Evolutionary conservation across 805 yeast species (phyloP).

Genomic region (Myxozyma lipomycoides): DNA sequence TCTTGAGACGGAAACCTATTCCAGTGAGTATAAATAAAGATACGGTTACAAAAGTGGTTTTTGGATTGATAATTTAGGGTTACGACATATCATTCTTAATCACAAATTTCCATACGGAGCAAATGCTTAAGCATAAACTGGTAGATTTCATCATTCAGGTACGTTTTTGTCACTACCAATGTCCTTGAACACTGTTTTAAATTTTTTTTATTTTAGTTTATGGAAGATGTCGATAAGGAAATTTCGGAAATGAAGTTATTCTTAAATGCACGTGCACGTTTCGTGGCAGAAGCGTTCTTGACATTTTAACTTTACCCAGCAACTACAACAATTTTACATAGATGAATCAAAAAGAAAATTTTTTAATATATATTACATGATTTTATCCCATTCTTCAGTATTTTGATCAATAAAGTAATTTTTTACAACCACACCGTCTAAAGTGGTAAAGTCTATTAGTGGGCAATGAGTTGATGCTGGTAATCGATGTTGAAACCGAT

Average conservation of each 20-base stretch:
- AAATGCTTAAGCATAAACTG: conserved; percentile 89
- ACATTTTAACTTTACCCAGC: conserved; percentile 45
- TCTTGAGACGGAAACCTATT: conserved; percentile 78
- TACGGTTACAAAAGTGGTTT: not conserved
- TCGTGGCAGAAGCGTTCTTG: conserved; percentile 92
- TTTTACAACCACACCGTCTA: not conserved
- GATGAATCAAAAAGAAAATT: no score
- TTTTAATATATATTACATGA: not conserved
- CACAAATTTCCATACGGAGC: conserved; percentile 92
- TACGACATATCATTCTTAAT: conserved; percentile 90
- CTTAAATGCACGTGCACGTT: conserved; percentile 95
- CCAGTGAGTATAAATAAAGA: conserved; percentile 45
- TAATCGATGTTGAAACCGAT: not conserved
- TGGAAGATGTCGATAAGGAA: conserved; percentile 99
- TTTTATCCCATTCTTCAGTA: not conserved
- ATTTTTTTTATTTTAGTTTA: conserved; percentile 46
- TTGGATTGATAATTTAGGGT: conserved; percentile 41
- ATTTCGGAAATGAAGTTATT: conserved; percentile 97
- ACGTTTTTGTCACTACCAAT: not conserved
- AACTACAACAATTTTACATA: no score
- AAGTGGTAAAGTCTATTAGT: not conserved
- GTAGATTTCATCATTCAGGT: conserved; percentile 90
- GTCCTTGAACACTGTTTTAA: not conserved
- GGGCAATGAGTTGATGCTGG: not conserved
- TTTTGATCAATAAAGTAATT: not conserved